Percentiles rank a stretch among this genome's conserved stretches.
Evolutionary conservation across 106 monocot species (phyloP).

Genomic region (Alisma plantagoaquatica): DNA sequence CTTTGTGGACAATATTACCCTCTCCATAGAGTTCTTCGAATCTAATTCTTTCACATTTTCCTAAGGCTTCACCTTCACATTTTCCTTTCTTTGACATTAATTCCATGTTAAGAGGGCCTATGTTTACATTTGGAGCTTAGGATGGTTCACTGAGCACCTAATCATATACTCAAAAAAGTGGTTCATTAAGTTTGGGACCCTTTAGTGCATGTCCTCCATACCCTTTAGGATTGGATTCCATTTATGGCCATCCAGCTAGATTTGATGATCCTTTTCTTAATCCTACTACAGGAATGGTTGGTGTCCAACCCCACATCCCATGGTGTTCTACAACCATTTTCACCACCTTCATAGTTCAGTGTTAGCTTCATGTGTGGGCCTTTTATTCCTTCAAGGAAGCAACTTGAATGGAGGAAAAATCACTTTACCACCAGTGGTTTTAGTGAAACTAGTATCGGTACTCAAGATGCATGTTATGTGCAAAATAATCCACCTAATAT

Average conservation of each 20-base stretch:
- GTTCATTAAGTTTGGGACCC: conserved; percentile 34
- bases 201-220: conserved; percentile 58
- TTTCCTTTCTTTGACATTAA: conserved; percentile 89
- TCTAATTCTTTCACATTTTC: conserved; percentile 55
- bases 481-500: conserved; percentile 30
- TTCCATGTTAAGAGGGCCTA: conserved; percentile 50
- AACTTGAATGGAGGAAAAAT: conserved; percentile 81
- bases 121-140: conserved; percentile 63
- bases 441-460: conserved; percentile 29
- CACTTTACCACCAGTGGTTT: conserved; percentile 24
- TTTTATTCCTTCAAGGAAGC: conserved; percentile 78
- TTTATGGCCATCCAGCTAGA: conserved; percentile 64
- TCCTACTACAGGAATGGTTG: conserved; percentile 62
- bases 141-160: conserved; percentile 58
- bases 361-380: conserved; percentile 75
- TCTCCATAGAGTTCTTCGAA: conserved; percentile 57
- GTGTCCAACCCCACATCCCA: conserved; percentile 80
- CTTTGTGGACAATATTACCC: conserved; percentile 63
- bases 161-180: conserved; percentile 48
- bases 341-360: conserved; percentile 77
- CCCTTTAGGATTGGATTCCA: conserved; percentile 66
- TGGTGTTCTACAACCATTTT: conserved; percentile 97
- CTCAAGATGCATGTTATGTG: conserved; percentile 31
- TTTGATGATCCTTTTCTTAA: conserved; percentile 82
- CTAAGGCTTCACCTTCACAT: conserved; percentile 48